Percentiles rank a stretch among this genome's conserved stretches.
These are phyloP conservation scores for Cladosporium austrohemisphaericum DNA, from an alignment of 2,329 filamentous ascomycete species.

Conservation along the genomic window DNA sequence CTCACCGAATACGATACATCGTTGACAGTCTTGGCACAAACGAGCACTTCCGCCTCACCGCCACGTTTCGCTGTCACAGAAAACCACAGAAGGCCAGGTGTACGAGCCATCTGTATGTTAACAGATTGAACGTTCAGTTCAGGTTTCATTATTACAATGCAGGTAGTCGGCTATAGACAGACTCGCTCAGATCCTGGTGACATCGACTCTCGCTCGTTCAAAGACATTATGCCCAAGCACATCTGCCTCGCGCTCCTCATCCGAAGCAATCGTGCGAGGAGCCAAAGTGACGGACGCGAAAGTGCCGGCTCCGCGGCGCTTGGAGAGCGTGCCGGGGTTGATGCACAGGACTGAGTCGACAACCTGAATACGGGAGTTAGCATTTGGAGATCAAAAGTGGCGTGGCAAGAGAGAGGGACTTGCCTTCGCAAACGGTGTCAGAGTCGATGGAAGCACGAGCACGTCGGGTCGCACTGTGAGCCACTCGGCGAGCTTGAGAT, in stretches of 20 bases:
- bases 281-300: constrained; percentile 77
- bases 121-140: no score
- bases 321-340: constrained; percentile 85
- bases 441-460: constrained; percentile 72
- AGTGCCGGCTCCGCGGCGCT: constrained; percentile 77
- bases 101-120: no score
- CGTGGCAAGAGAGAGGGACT: constrained; percentile 24
- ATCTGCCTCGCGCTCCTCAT: constrained; percentile 54
- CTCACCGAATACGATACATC: no score
- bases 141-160: no score
- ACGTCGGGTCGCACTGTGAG: constrained; percentile 81
- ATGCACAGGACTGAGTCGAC: constrained; percentile 85
- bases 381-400: not conserved
- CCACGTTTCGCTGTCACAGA: no score
- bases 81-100: no score
- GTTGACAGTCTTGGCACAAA: no score
- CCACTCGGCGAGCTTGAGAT: constrained; percentile 87
- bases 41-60: no score
- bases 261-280: constrained; percentile 54
- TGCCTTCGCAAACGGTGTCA: constrained; percentile 87
- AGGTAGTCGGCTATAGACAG: no score
- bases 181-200: constrained; percentile 71
- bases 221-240: constrained; percentile 73
- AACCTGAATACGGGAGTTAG: constrained; percentile 61
- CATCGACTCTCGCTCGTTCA: constrained; percentile 79